Percentiles rank a stretch among this genome's conserved stretches.
Conservation (phyloP, 176 grass and related monocot species). For the Neostapfia colusana region DNA sequence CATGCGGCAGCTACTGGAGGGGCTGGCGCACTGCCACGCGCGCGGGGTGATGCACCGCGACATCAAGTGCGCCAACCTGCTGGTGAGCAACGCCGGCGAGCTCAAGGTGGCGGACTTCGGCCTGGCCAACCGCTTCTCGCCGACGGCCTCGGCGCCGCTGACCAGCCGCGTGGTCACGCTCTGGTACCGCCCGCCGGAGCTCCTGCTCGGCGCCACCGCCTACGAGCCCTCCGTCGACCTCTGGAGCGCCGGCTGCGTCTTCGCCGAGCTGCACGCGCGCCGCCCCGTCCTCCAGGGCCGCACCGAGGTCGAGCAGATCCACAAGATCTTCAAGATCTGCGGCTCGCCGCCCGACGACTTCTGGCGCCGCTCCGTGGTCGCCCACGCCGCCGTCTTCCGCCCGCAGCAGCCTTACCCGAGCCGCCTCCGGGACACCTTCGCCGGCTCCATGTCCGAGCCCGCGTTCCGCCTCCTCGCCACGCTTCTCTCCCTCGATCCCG, state of each 20-base stretch:
- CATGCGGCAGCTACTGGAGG: conserved; percentile 82
- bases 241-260: conserved; percentile 92
- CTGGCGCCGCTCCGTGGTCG: conserved; percentile 56
- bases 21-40: conserved; percentile 84
- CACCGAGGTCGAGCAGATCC: conserved; percentile 99
- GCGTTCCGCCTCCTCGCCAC: conserved; percentile 54
- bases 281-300: conserved; percentile 83
- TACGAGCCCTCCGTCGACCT: conserved; percentile 84
- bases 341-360: conserved; percentile 75
- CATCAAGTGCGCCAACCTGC: conserved; percentile 93
- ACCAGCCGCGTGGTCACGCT: conserved; percentile 88
- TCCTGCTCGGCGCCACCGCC: conserved; percentile 71
- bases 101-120: conserved; percentile 98
- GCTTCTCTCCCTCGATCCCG: conserved; percentile 72
- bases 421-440: conserved; percentile 57
- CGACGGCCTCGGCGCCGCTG: conserved; percentile 25
- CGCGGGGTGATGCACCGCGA: conserved; percentile 87
- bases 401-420: conserved; percentile 60
- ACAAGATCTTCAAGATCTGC: conserved; percentile 96
- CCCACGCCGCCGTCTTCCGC: conserved; percentile 71
- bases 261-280: conserved; percentile 73
- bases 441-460: conserved; percentile 36
- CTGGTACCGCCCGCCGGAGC: conserved; percentile 98
- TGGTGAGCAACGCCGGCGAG: conserved; percentile 69
- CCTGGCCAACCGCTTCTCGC: conserved; percentile 59